Base-by-base conservation (phyloP, 306 rosid species). In the Geum urbanum region DNA sequence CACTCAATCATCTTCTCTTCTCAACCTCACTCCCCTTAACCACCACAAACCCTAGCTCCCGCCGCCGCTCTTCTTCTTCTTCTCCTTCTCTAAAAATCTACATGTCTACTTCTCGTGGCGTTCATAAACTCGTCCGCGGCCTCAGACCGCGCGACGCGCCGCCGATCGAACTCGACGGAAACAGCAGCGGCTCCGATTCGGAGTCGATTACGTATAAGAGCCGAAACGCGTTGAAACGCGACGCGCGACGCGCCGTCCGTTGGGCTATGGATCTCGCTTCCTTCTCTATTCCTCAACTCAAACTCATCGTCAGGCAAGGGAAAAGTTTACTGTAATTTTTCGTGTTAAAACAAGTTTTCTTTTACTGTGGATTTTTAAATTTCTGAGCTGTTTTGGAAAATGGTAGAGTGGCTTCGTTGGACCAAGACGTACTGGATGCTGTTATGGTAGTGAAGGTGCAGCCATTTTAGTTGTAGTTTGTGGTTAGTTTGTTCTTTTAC, bases 251-350 rank as follows among this genome's bases (percentile, higher is more conserved):
- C 58, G 91, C 97, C 14, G 87, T 95, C 65, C 87, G 70, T 16
- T 90, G 95, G 97, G 95, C 85, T 18, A 82, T 84, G 89, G 91
- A 89, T 58, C 86, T 95, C 20, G 86, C 92, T 15, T 77, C 88
- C 74, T 89, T 95, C 83, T 87, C 95, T 24, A 50, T 70, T 40
- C 86, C 89, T 60, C 96, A 87, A 79, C 86, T 95, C 73, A 91
- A 89, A 84, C 92, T 80, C 58, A 86, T 87, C 41, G 83, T 95
- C 70, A 89, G 89, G 99, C 88, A 20, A 16, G 11, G 8, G 14
- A 6, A 0, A 9, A 10, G 9, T 32, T 32, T 32, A 9, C 2
- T 35, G 0, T 9, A 5, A 1, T 0, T 48, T 48, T 13, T 22
- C 1, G 8, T 24, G 5, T 24, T 14, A 2, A 47, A 24, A 32